These are phyloP conservation scores for Knoxia roxburghii DNA, from an alignment of 257 asterid genomes.

Conservation along the genomic window DNA sequence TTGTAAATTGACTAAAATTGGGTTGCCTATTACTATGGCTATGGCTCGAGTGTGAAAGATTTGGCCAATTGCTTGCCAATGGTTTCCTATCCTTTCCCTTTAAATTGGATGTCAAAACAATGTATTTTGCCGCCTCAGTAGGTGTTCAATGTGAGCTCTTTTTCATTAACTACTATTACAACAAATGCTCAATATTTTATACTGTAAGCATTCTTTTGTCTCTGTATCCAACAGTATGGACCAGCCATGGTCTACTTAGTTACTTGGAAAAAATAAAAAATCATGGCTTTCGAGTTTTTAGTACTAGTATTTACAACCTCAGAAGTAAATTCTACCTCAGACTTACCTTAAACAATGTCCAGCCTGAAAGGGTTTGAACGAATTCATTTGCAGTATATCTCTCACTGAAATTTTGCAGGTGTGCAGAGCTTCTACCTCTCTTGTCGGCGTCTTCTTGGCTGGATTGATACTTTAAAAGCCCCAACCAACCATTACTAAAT, in stretches of 20 bases:
- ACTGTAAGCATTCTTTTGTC: too few species aligned
- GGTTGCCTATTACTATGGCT: too few species aligned
- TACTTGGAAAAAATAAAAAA: too few species aligned
- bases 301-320: background rate
- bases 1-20: too few species aligned
- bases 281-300: background rate
- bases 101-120: background rate
- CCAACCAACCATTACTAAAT: constrained; percentile 22
- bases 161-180: background rate
- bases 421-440: background rate
- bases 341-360: background rate
- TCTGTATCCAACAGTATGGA: background rate
- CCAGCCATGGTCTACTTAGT: background rate
- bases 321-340: background rate
- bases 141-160: background rate
- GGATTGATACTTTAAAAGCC: constrained; percentile 4
- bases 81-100: background rate
- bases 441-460: constrained; percentile 3
- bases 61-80: constrained; percentile 1
- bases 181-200: background rate
- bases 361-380: background rate
- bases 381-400: constrained; percentile 4
- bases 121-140: background rate
- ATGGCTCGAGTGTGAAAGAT: background rate
- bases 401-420: background rate